phyloP scores from a whole-genome alignment of 164 flowering plant species.

The Vitis amurensis region DNA sequence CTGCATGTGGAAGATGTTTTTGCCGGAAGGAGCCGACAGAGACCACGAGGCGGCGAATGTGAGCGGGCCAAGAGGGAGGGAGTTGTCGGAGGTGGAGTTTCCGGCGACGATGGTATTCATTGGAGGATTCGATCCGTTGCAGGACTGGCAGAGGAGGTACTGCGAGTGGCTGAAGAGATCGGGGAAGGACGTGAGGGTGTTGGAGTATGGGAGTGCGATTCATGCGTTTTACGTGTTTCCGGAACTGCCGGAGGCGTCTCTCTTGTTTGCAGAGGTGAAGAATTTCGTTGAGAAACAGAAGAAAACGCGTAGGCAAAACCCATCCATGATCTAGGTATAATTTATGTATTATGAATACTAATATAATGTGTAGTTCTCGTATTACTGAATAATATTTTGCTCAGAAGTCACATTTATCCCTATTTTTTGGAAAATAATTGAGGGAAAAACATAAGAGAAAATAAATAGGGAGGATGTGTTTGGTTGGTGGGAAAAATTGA shows the following conservation, averaged over 20 bases:
- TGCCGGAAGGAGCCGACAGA: slow-evolving; percentile 44
- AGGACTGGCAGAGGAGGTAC: slow-evolving; percentile 53
- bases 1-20: slow-evolving; percentile 46
- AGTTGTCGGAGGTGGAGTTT: slow-evolving; percentile 24
- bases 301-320: neutral
- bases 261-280: slow-evolving; percentile 22
- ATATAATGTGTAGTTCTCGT: too few species aligned
- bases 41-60: slow-evolving; percentile 49
- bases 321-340: too few species aligned
- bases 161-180: slow-evolving; percentile 33
- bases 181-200: slow-evolving; percentile 34
- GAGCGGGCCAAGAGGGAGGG: slow-evolving; percentile 34
- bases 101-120: slow-evolving; percentile 45
- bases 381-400: too few species aligned
- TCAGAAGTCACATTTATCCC: too few species aligned
- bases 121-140: slow-evolving; percentile 51
- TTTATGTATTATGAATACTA: too few species aligned
- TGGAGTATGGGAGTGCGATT: slow-evolving; percentile 37
- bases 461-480: too few species aligned
- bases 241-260: slow-evolving; percentile 28
- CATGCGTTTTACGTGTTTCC: slow-evolving; percentile 55
- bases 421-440: too few species aligned
- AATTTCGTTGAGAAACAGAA: slow-evolving; percentile 21
- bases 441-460: too few species aligned
- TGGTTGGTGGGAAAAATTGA: too few species aligned